A percentile compares a stretch with the other conserved stretches of the same genome.
Evolutionary conservation across 345 rosid genomes (phyloP).

Genomic region (Hibiscus mutabilis): DNA sequence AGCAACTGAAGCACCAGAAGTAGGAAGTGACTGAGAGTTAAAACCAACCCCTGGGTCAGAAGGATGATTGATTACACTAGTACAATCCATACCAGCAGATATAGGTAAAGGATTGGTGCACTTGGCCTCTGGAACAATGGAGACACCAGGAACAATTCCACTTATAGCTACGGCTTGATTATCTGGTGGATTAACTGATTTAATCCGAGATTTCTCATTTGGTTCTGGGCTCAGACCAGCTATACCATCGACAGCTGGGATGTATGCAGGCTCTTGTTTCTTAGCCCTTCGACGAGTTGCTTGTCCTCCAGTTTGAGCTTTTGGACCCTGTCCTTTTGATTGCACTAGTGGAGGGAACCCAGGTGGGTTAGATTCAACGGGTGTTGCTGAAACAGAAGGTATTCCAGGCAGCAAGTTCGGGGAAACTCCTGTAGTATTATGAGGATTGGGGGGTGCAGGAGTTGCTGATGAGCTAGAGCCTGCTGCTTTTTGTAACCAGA

Average conservation of each 20-base stretch:
- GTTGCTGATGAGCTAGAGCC: slow-evolving; percentile 28
- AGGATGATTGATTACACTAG: slow-evolving; percentile 19
- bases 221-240: slow-evolving; percentile 17
- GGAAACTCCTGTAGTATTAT: slow-evolving; percentile 17
- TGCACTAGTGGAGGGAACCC: slow-evolving; percentile 19
- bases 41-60: slow-evolving; percentile 29
- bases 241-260: slow-evolving; percentile 21
- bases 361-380: slow-evolving; percentile 29
- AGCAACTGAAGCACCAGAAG: slow-evolving; percentile 22
- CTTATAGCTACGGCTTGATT: slow-evolving; percentile 14
- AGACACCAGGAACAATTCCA: slow-evolving; percentile 23
- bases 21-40: slow-evolving; percentile 23
- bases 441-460: slow-evolving; percentile 19
- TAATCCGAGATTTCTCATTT: slow-evolving; percentile 27
- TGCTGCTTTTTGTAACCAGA: slow-evolving; percentile 28
- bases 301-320: slow-evolving; percentile 26
- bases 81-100: slow-evolving; percentile 21
- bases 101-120: slow-evolving; percentile 20
- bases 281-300: slow-evolving; percentile 37
- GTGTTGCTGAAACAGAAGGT: slow-evolving; percentile 22
- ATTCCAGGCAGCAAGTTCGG: slow-evolving; percentile 23
- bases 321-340: slow-evolving; percentile 30
- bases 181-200: slow-evolving; percentile 21
- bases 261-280: slow-evolving; percentile 26
- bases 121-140: slow-evolving; percentile 20